phyloP scores from a whole-genome alignment of 176 grass and related monocot genomes.

The Poa annua region DNA sequence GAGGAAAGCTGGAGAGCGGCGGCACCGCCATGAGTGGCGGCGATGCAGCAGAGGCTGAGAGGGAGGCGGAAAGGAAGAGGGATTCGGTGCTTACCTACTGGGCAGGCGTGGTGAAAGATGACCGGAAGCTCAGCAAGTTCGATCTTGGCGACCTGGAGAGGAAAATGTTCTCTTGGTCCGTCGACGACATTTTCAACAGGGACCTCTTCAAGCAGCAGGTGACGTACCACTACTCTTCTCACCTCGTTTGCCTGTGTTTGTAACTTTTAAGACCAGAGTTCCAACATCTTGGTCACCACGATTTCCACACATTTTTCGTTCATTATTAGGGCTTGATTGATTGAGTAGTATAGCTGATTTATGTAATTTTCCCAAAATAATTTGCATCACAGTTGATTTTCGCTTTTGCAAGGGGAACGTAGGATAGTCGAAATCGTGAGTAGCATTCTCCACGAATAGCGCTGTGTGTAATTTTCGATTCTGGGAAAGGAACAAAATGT shows the following conservation, averaged over 20 bases:
- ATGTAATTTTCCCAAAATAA: not conserved
- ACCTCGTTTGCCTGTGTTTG: not conserved
- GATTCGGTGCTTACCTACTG: not conserved
- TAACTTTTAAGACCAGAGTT: not conserved
- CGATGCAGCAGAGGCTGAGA: not conserved
- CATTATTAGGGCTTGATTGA: not conserved
- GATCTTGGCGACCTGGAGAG: not conserved
- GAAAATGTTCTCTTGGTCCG: conserved; percentile 52
- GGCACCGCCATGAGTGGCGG: not conserved
- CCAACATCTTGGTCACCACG: not conserved
- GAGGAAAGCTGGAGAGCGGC: not conserved
- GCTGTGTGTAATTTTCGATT: not conserved
- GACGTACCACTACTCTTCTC: not conserved
- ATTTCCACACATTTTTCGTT: not conserved
- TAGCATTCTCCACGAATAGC: not conserved
- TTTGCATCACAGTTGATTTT: not conserved
- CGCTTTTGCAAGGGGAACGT: not conserved
- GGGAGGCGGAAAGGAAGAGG: not conserved
- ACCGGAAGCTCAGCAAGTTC: not conserved
- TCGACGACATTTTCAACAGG: conserved; percentile 47
- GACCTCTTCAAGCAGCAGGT: conserved; percentile 49
- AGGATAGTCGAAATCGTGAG: not conserved
- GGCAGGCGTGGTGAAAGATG: not conserved
- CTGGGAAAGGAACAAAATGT: not conserved
- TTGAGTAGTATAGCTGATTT: not conserved